A percentile compares a stretch with the other conserved stretches of the same genome.
These are phyloP conservation scores for Entomortierella parvispora DNA, from an alignment of 192 early-diverging fungal genomes.

Conservation along the genomic window DNA sequence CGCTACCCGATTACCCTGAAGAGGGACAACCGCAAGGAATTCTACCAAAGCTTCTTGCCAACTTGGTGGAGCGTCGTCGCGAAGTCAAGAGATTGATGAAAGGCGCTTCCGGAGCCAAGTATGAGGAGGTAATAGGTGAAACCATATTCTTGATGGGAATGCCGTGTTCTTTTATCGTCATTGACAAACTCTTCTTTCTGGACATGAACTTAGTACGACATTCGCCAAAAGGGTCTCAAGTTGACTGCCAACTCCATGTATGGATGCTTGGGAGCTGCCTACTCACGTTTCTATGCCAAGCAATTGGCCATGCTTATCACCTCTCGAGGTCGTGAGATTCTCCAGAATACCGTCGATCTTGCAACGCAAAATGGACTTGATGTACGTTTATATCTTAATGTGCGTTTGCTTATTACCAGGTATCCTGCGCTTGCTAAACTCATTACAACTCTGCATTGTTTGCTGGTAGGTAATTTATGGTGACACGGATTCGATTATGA, in stretches of 20 bases:
- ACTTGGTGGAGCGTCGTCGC: slow-evolving; percentile 89
- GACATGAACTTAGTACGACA: slow-evolving; percentile 90
- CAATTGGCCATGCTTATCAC: slow-evolving; percentile 98
- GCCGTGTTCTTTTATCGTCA: too few relatives aligned
- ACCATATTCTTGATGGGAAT: too few relatives aligned
- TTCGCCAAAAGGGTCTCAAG: slow-evolving; percentile 94
- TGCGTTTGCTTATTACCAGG: too few relatives aligned
- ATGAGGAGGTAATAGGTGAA: slow-evolving; percentile 32
- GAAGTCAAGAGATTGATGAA: slow-evolving; percentile 94
- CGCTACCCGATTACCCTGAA: slow-evolving; percentile 83
- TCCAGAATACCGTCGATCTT: slow-evolving; percentile 92
- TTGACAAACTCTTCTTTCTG: too few relatives aligned
- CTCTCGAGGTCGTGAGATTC: slow-evolving; percentile 92
- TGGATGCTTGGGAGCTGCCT: slow-evolving; percentile 93
- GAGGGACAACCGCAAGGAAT: slow-evolving; percentile 75
- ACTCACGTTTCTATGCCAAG: slow-evolving; percentile 96
- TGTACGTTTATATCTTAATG: too few relatives aligned
- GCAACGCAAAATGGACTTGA: slow-evolving; percentile 83
- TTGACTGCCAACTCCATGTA: slow-evolving; percentile 99
- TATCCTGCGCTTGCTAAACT: too few relatives aligned
- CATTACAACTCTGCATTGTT: not conserved
- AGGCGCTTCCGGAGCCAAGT: slow-evolving; percentile 62
- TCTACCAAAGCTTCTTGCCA: slow-evolving; percentile 86
- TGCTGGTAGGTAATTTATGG: slow-evolving; percentile 90
- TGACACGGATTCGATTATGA: slow-evolving; percentile 99